Percentiles rank a stretch among this genome's conserved stretches.
Evolutionary conservation across 345 rosid species (phyloP).

Genomic region (Arabis hirsuta): DNA sequence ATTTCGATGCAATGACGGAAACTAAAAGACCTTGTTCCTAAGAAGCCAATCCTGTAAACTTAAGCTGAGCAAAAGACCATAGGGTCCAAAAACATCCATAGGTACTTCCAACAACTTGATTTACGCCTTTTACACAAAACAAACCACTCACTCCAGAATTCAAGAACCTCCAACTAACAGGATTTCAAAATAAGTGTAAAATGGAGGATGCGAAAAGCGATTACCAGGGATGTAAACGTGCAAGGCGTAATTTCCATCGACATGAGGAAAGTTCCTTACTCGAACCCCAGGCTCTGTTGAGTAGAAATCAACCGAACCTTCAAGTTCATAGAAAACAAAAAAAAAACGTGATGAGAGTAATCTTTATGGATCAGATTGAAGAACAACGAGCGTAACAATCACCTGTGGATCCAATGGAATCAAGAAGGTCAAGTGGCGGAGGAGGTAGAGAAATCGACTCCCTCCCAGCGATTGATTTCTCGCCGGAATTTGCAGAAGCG

Average conservation of each 20-base stretch:
- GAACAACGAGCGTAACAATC: slow-evolving; percentile 23
- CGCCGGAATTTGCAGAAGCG: neutral
- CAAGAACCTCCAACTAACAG: too few relatives aligned
- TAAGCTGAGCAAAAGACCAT: too few relatives aligned
- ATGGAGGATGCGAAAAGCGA: slow-evolving; percentile 17
- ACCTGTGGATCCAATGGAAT: slow-evolving; percentile 62
- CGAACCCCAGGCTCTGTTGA: slow-evolving; percentile 53
- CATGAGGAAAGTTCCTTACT: slow-evolving; percentile 83
- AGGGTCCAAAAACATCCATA: too few relatives aligned
- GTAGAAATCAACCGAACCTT: slow-evolving; percentile 44
- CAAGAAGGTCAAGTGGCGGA: slow-evolving; percentile 75
- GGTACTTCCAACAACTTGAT: too few relatives aligned
- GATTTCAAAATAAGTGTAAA: neutral
- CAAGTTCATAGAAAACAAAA: neutral
- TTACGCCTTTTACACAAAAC: too few relatives aligned
- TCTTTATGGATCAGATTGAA: slow-evolving; percentile 3
- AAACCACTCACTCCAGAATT: too few relatives aligned
- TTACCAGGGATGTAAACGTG: slow-evolving; percentile 92
- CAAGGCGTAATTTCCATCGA: slow-evolving; percentile 83
- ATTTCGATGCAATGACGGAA: too few relatives aligned
- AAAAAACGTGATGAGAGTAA: neutral
- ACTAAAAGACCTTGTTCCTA: too few relatives aligned
- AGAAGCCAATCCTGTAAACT: too few relatives aligned
- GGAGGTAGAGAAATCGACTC: slow-evolving; percentile 56
- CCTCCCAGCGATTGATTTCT: slow-evolving; percentile 3